Base-by-base conservation (phyloP, 768 basidiomycete species). In the Piloderma croceum region DNA sequence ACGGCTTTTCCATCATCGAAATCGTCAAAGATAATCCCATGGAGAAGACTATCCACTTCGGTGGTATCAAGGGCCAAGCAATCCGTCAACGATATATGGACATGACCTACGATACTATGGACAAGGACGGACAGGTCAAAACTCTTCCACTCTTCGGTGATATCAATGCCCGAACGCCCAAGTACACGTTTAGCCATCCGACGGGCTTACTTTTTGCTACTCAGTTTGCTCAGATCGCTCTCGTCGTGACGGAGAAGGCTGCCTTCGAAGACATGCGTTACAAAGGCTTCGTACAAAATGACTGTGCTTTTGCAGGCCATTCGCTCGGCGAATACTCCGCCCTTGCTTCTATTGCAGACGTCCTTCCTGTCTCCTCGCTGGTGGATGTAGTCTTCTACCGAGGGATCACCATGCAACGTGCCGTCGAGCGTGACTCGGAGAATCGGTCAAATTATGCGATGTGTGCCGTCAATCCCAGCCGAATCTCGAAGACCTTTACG, bases 11-110 rank as follows among this genome's bases (percentile, higher is more conserved):
- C 4, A 98, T 99, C 59, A 71, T 97, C 54, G 93, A 99, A 60
- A 96, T 99, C 51, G 94, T 99, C 64, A 94, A 93, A 69, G 86
- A 93, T 61, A 97, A 98, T 61, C 93, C 94, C 15, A 96, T 92
- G 73, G 82, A 88, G 64, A 91, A 97, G 72, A 99, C 92, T 0
- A 84, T 99, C 51, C 94, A 99, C 64, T 99, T 99, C 50, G 96
- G 96, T 71, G 96, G 96, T 59, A 89, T 98, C 64, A 97, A 97
- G 68, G 96, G 96, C 29, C 94, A 98, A 60, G 93, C 83, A 3
- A 98, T 98, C 48, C 88, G 96, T 21, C 88, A 93, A 54, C 82
- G 96, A n/a, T 99, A 99, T 68, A 98, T 98, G 90, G 92, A 93
- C 51, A 96, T 99, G 87, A 86, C 88, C 4, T 98, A 97, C 69